Evolutionary conservation across 441 rosid species (phyloP), one percentile per base, ranked within the genome.

Genomic region (Populus hybrid): DNA sequence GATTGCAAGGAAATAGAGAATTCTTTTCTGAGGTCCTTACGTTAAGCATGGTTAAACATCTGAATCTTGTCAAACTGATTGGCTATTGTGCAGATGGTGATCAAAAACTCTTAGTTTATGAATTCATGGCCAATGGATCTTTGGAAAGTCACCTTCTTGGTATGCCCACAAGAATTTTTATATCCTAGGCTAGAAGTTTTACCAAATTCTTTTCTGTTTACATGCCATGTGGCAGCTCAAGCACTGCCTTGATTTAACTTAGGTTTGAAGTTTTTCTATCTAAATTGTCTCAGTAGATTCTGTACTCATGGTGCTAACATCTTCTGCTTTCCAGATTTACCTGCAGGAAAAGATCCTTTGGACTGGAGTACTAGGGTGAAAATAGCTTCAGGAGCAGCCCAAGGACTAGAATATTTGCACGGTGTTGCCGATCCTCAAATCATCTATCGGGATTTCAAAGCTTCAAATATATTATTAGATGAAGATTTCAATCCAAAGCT

Each of bases 1-100:
- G 98, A 7, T 83, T 84, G 75, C 98, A 94, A 86, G 98, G 98
- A 72, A 91, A 88, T 79, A 84, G 97, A 83, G 98, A 94, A 78
- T 94, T 94, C 80, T 88, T 91, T 14, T 87, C 92, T 53, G 98
- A 94, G 86, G 90, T 92, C 79, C 81, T 92, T 83, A 89, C 90
- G 95, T 80, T 92, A 73, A 91, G 95, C 80, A 85, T 94, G 63
- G 90, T 91, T 76, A 86, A 88, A 79, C 89, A 94, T 75, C 84
- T 86, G 16, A 82, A 91, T 83, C 97, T 92, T 66, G 97, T 92
- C 75, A 89, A 83, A 75, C 80, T 92, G 79, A 90, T 90, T 5
- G 97, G 98, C 30, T 92, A 94, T 76, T 94, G 97, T 73, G 79
- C 84, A 21, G 95, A 92, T 12, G 97, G 90, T 0, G 89, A 89